Base-by-base conservation (phyloP, 1,139 yeast genomes). In the Yamadazyma siamensis region DNA sequence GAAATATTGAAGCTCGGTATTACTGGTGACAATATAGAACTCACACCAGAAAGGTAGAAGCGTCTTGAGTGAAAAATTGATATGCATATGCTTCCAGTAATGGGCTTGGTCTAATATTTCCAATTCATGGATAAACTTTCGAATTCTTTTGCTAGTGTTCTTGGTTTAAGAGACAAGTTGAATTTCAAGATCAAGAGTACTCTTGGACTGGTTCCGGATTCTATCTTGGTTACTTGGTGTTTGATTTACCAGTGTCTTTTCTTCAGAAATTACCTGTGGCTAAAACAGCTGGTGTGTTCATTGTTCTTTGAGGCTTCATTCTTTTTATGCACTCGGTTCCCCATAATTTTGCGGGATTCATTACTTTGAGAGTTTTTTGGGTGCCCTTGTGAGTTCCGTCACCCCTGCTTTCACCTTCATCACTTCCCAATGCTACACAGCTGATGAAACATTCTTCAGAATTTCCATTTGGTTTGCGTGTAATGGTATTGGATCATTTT, bases 71-170 rank as follows among this genome's bases (percentile, higher is more conserved):
- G 73, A 12, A 34, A 34, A 15, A 34, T 34, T 22, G 85, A 80
- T 48, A 26, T 67, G 11, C 68, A 53, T 40, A 49, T 80, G 39
- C 55, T 76, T 41, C 81, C 86, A 0, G 36, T 79, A 22, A 61
- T 80, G 63, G 69, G 79, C 46, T 38, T 72, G 11, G 51, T 78
- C 13, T 77, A 77, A 48, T 67, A 77, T 12, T 58, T 70, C 26
- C 87, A 80, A 52, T 77, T 71, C 36, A 75, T 80, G 78, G 88
- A 80, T 52, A 81, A 81, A 47, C 54, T 67, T 11, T 58, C 84
- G 6, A 75, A 68, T 22, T 61, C 79, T 13, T 71, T 69, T 36
- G 84, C 85, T 4, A 68, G 85, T 1, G 67, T 80, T 31, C 62
- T 79, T 60, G 85, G 84, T 1, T 60, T 79, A 23, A 53, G 71